Evolutionary conservation across 768 basidiomycete genomes (phyloP).

Genomic region (Kwoniella sp.): DNA sequence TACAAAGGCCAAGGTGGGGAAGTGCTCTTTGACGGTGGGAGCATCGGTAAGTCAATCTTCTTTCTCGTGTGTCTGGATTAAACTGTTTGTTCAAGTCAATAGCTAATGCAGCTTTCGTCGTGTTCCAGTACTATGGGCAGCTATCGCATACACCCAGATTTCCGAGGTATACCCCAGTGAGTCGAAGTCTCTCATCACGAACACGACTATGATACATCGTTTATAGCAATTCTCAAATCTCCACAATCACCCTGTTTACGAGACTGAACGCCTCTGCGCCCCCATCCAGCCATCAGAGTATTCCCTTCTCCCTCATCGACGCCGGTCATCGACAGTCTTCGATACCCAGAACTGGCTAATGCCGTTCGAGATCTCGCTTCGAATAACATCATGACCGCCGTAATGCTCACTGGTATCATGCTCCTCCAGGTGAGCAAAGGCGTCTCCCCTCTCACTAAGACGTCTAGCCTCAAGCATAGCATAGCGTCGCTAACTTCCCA

Average conservation of each 20-base stretch:
- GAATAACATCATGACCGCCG: constrained; percentile 55
- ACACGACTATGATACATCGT: not conserved
- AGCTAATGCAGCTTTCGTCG: not conserved
- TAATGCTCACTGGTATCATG: constrained; percentile 56
- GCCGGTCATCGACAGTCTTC: constrained; percentile 20
- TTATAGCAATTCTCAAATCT: too few relatives aligned
- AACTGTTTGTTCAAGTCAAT: not conserved
- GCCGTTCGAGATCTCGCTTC: constrained; percentile 53
- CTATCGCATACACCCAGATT: constrained; percentile 45
- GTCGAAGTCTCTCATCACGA: constrained; percentile 9
- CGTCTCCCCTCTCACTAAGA: too few relatives aligned
- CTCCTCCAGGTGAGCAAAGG: constrained; percentile 50
- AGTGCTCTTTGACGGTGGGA: constrained; percentile 55
- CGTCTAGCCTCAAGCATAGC: too few relatives aligned
- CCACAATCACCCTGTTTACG: not conserved
- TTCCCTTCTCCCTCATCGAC: constrained; percentile 40
- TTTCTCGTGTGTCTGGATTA: not conserved
- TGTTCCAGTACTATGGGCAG: constrained; percentile 37
- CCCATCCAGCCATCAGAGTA: constrained; percentile 46
- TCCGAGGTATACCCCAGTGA: constrained; percentile 45
- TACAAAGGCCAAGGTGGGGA: constrained; percentile 48
- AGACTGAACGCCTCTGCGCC: too few relatives aligned
- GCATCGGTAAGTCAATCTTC: constrained; percentile 44
- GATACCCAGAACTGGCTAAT: constrained; percentile 38
- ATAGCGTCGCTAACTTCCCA: too few relatives aligned